Evolutionary conservation across 495 filamentous ascomycete genomes (phyloP).

Genomic region (Trichoderma orchidacearum): DNA sequence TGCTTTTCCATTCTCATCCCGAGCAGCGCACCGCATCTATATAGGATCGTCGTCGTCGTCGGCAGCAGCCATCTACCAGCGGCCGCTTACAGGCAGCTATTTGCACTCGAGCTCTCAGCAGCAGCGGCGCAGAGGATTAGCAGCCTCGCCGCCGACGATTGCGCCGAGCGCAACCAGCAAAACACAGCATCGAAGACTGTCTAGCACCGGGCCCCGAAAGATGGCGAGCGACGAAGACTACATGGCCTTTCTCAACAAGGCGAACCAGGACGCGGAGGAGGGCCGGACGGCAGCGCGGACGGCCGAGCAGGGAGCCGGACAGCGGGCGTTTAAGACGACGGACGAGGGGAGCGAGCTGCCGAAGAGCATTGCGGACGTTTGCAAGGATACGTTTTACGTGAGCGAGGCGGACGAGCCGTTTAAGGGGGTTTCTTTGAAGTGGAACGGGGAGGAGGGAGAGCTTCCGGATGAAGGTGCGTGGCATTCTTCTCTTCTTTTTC

Average conservation of each 20-base stretch:
- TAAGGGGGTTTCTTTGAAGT: constrained; percentile 55
- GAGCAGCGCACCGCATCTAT: not conserved
- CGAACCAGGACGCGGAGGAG: constrained; percentile 52
- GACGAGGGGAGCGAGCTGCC: constrained; percentile 42
- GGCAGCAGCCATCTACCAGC: not conserved
- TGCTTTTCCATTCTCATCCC: not conserved
- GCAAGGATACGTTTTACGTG: constrained; percentile 49
- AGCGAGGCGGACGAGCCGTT: constrained; percentile 82
- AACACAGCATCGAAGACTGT: not conserved
- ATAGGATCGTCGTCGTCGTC: not conserved
- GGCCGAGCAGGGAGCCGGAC: constrained; percentile 2
- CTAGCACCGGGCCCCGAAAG: not conserved
- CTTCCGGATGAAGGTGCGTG: constrained; percentile 51
- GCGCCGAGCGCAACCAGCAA: constrained; percentile 1
- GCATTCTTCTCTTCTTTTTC: not conserved
- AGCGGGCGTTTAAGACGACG: constrained; percentile 33
- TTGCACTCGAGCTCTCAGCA: not conserved
- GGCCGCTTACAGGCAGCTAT: not conserved
- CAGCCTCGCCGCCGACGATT: not conserved
- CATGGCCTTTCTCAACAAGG: constrained; percentile 69
- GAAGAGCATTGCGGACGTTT: constrained; percentile 30
- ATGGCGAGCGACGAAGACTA: constrained; percentile 77
- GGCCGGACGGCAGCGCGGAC: constrained; percentile 18
- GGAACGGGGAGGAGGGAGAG: constrained; percentile 35
- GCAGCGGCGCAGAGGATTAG: too few relatives aligned